phyloP scores from a whole-genome alignment of 257 asterid genomes.

The Lycium ferocissimum region DNA sequence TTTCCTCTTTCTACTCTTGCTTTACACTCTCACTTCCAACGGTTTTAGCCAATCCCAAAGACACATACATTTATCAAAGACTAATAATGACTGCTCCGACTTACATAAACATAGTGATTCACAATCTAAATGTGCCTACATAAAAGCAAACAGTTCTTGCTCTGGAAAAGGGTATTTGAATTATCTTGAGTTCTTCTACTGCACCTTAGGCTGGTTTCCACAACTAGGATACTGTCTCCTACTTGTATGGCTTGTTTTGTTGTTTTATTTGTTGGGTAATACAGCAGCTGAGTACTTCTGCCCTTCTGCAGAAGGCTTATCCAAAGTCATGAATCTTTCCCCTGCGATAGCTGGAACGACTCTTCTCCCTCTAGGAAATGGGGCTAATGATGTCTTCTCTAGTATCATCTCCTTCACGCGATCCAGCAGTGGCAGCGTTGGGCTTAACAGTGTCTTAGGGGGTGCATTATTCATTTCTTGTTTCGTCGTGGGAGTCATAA shows the following conservation, averaged over 20 bases:
- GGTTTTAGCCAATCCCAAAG: constrained; percentile 12
- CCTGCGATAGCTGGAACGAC: constrained; percentile 87
- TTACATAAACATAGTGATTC: constrained; percentile 40
- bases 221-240: constrained; percentile 53
- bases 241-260: constrained; percentile 55
- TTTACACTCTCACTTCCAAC: constrained; percentile 40
- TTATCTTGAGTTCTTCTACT: constrained; percentile 68
- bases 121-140: constrained; percentile 54
- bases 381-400: constrained; percentile 78
- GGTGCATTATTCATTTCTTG: constrained; percentile 80
- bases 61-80: not conserved
- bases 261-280: constrained; percentile 71
- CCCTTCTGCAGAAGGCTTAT: constrained; percentile 65
- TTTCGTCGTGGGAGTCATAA: constrained; percentile 71
- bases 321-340: constrained; percentile 58
- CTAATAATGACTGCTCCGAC: constrained; percentile 41
- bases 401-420: constrained; percentile 65
- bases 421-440: constrained; percentile 64
- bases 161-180: constrained; percentile 60
- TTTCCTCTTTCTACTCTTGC: constrained; percentile 48
- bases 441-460: constrained; percentile 74
- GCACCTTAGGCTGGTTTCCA: constrained; percentile 46
- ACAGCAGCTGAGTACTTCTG: constrained; percentile 77
- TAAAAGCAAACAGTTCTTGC: constrained; percentile 46
- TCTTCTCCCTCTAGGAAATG: constrained; percentile 85